These are phyloP conservation scores for Exserohilum rostratum DNA, from an alignment of 2,329 filamentous ascomycete species.

Conservation along the genomic window DNA sequence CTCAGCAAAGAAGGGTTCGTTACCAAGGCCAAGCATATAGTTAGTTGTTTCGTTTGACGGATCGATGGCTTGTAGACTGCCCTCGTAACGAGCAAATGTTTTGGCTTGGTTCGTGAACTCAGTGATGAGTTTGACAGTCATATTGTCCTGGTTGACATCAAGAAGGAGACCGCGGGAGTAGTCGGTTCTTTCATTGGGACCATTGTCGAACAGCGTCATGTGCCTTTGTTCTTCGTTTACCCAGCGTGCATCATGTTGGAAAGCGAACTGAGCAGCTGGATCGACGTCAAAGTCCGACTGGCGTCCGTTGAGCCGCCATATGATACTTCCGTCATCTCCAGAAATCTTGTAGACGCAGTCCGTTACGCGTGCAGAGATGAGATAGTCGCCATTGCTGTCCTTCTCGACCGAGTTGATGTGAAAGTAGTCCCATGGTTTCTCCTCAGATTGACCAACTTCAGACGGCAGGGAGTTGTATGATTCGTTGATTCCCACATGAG, in stretches of 20 bases:
- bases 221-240: slow-evolving; percentile 20
- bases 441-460: slow-evolving; percentile 35
- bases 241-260: slow-evolving; percentile 31
- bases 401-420: slow-evolving; percentile 45
- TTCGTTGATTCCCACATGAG: slow-evolving; percentile 41
- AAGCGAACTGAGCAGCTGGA: slow-evolving; percentile 17
- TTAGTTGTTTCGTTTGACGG: slow-evolving; percentile 46
- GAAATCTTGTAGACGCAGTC: slow-evolving; percentile 25
- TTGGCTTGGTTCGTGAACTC: slow-evolving; percentile 50
- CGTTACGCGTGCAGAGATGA: slow-evolving; percentile 29
- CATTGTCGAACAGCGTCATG: slow-evolving; percentile 52
- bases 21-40: slow-evolving; percentile 56
- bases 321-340: slow-evolving; percentile 23
- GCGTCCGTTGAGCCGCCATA: slow-evolving; percentile 38
- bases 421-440: slow-evolving; percentile 50
- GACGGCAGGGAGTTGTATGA: slow-evolving; percentile 28
- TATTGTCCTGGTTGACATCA: slow-evolving; percentile 46
- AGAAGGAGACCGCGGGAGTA: slow-evolving; percentile 47
- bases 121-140: slow-evolving; percentile 53
- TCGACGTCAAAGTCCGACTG: slow-evolving; percentile 23
- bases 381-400: slow-evolving; percentile 29
- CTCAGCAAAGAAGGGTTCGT: slow-evolving; percentile 57
- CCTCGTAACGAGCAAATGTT: slow-evolving; percentile 48
- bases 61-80: slow-evolving; percentile 49
- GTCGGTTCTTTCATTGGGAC: slow-evolving; percentile 21